These are phyloP conservation scores for Cercophora newfieldiana DNA, from an alignment of 495 filamentous ascomycete genomes.

Conservation along the genomic window DNA sequence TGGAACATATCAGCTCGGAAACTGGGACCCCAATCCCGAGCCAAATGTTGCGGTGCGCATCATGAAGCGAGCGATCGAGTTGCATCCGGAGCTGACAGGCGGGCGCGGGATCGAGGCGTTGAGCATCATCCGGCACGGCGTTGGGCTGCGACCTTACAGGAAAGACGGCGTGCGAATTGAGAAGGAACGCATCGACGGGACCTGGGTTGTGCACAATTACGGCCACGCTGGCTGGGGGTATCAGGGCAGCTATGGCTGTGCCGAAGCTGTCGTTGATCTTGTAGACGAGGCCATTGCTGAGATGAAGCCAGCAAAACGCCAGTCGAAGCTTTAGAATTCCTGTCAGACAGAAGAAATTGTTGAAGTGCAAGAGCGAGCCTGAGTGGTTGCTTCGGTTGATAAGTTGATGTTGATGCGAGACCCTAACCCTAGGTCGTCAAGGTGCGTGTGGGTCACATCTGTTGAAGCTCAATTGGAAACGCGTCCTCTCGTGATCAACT, in stretches of 20 bases:
- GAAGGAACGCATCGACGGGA: slow-evolving; percentile 69
- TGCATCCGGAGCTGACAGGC: slow-evolving; percentile 70
- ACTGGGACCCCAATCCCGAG: slow-evolving; percentile 82
- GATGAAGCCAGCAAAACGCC: slow-evolving; percentile 14
- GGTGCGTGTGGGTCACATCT: neutral
- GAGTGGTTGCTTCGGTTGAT: neutral
- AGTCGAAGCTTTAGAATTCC: slow-evolving; percentile 22
- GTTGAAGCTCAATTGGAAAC: slow-evolving; percentile 13
- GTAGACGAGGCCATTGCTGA: slow-evolving; percentile 57
- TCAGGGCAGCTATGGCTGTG: slow-evolving; percentile 84
- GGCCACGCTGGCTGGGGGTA: slow-evolving; percentile 94
- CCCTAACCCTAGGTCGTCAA: neutral
- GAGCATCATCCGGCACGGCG: slow-evolving; percentile 83
- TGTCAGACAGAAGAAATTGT: neutral
- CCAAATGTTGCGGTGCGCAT: slow-evolving; percentile 79
- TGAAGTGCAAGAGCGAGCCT: neutral
- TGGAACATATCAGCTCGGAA: slow-evolving; percentile 79
- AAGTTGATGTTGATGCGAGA: neutral
- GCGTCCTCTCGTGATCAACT: slow-evolving; percentile 19
- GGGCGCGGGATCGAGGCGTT: slow-evolving; percentile 79
- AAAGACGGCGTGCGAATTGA: slow-evolving; percentile 78
- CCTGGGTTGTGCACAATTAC: slow-evolving; percentile 90
- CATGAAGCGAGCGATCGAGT: slow-evolving; percentile 77
- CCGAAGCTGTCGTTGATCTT: slow-evolving; percentile 65
- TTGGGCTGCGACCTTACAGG: slow-evolving; percentile 80